Evolutionary conservation across 805 yeast genomes (phyloP).

Genomic region (Lachancea waltii): DNA sequence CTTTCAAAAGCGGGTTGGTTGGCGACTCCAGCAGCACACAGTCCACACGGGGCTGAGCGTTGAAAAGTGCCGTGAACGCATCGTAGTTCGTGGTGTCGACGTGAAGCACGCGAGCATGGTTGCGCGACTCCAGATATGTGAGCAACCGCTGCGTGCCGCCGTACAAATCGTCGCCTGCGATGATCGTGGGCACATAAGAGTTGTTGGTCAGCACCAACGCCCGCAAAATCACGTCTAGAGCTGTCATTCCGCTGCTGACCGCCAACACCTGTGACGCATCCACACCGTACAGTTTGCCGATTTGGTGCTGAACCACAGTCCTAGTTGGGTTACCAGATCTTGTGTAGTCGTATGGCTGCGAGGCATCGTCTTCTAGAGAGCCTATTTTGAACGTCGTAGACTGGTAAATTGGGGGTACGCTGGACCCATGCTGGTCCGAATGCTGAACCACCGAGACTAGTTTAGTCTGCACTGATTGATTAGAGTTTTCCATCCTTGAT

Average conservation of each 20-base stretch:
- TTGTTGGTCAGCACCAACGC: slow-evolving; percentile 36
- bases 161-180: slow-evolving; percentile 91
- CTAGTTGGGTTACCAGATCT: slow-evolving; percentile 94
- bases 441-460: slow-evolving; percentile 23
- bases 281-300: slow-evolving; percentile 60
- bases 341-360: slow-evolving; percentile 69
- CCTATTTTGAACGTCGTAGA: slow-evolving; percentile 82
- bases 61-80: slow-evolving; percentile 50
- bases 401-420: slow-evolving; percentile 84
- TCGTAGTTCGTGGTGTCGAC: slow-evolving; percentile 74
- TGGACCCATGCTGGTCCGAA: slow-evolving; percentile 67
- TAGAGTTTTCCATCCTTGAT: too few relatives aligned
- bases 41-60: slow-evolving; percentile 58
- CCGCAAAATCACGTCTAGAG: slow-evolving; percentile 77
- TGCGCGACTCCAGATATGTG: slow-evolving; percentile 59
- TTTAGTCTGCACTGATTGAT: slow-evolving; percentile 11
- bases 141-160: slow-evolving; percentile 90
- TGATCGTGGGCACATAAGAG: slow-evolving; percentile 54
- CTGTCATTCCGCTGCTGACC: slow-evolving; percentile 89
- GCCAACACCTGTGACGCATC: slow-evolving; percentile 72
- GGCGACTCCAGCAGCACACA: slow-evolving; percentile 64
- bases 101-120: slow-evolving; percentile 62
- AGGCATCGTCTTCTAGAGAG: slow-evolving; percentile 56
- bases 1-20: slow-evolving; percentile 87
- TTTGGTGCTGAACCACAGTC: slow-evolving; percentile 67